A percentile compares a stretch with the other conserved stretches of the same genome.
phyloP scores from a whole-genome alignment of 23 red algal species.

The Gracilaria domingensis region DNA sequence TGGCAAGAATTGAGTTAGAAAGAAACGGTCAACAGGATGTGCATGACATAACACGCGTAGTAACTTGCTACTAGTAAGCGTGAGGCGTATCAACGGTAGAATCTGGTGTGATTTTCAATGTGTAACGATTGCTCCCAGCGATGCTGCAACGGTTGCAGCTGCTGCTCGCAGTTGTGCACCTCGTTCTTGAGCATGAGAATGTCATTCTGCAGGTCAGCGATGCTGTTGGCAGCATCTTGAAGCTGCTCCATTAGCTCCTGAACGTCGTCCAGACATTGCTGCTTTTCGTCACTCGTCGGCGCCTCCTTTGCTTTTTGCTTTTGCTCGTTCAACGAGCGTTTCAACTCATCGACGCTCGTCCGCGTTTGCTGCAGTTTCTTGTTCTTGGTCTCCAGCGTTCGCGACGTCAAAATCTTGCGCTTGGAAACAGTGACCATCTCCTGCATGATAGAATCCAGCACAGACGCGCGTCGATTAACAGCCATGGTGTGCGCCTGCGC shows the following conservation, averaged over 20 bases:
- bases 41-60: too few relatives aligned
- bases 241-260: background rate
- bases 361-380: background rate
- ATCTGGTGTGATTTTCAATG: conserved; percentile 55
- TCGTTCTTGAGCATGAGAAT: conserved; percentile 13
- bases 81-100: conserved; percentile 45
- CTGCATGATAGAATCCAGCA: conserved; percentile 37
- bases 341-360: background rate
- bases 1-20: too few relatives aligned
- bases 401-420: conserved; percentile 1
- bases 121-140: conserved; percentile 37
- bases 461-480: conserved; percentile 20
- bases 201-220: background rate
- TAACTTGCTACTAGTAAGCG: too few relatives aligned
- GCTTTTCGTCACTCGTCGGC: background rate
- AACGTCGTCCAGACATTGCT: background rate
- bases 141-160: conserved; percentile 26
- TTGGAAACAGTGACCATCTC: conserved; percentile 27
- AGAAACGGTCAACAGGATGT: too few relatives aligned
- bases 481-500: conserved; percentile 18
- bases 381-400: conserved; percentile 3
- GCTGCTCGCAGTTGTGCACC: conserved; percentile 9
- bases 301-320: conserved; percentile 1
- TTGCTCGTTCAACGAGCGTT: background rate
- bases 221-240: background rate